Percentiles rank a stretch among this genome's conserved stretches.
Evolutionary conservation across 176 grass and related monocot species (phyloP).

Genomic region (Bromus sterilis): DNA sequence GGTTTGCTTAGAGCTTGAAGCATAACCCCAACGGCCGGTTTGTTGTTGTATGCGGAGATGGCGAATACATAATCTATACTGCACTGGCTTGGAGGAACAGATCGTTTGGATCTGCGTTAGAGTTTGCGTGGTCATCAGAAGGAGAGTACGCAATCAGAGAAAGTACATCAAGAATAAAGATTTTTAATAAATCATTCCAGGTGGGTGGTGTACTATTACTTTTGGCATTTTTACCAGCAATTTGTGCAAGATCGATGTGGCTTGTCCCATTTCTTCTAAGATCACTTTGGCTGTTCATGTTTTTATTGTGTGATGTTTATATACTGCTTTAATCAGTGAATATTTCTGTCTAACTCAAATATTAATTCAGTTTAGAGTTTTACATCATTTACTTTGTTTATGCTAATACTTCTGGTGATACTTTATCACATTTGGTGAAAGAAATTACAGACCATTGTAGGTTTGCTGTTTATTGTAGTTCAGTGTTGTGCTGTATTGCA

Average conservation of each 20-base stretch:
- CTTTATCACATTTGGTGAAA: slow-evolving; percentile 8
- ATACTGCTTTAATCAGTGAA: not conserved
- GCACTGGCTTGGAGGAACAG: slow-evolving; percentile 97
- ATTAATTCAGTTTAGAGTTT: not conserved
- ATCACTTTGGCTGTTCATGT: not conserved
- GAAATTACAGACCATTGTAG: not conserved
- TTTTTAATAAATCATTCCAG: slow-evolving; percentile 92
- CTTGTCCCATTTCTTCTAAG: not conserved
- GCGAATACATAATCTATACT: slow-evolving; percentile 96
- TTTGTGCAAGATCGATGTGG: not conserved
- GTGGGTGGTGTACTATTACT: slow-evolving; percentile 18
- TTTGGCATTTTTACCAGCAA: not conserved
- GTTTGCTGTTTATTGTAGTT: not conserved
- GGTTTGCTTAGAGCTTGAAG: slow-evolving; percentile 77
- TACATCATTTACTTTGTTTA: not conserved
- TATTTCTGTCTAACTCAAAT: not conserved
- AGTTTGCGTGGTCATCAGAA: slow-evolving; percentile 92
- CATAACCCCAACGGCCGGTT: slow-evolving; percentile 97
- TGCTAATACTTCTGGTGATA: not conserved
- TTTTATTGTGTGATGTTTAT: not conserved
- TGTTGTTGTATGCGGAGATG: slow-evolving; percentile 97
- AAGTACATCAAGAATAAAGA: slow-evolving; percentile 92
- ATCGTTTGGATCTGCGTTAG: slow-evolving; percentile 90
- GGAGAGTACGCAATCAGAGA: slow-evolving; percentile 94
- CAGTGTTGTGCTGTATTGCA: not conserved